Base-by-base conservation (phyloP, 371 early-diverging fungal species). In the Racocetra persica region DNA sequence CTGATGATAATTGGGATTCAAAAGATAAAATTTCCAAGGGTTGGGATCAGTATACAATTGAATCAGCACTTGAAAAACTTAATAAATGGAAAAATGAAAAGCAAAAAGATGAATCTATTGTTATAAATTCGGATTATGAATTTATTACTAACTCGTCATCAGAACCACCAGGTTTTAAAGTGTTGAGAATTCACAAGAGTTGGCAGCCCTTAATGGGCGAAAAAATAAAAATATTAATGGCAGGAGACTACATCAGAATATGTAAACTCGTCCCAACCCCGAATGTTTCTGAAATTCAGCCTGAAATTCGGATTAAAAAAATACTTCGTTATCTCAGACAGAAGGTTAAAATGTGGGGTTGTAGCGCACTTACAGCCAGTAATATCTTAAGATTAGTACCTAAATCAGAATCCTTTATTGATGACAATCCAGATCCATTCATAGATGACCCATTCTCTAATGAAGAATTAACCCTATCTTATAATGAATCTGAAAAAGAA, bases 341-440 rank as follows among this genome's bases (percentile, higher is more conserved):
- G 10, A 77, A 36, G 41, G 77, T 77, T 11, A 77, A 77, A 63
- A 77, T 77, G 77, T 77, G 77, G 77, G 77, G 77, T 13, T 18
- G 7, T 49, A 20, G 63, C 18, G 65, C 45, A 18, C 77, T 77
- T 77, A 62, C 11, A 20, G 55, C 60, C 41, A 41, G 62, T 24
- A 77, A 59, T 77, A 59, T 77, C 22, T 28, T n/a, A 63, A 36
- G 41, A 38, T 57, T 63, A 20, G 57, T 57, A 57, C 16, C 32
- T 32, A 32, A 32, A 4, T 32, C 32, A 32, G 32, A 32, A 32
- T 32, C 1, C 4, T 32, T 4, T 57, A 57, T 57, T 57, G 4
- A 57, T 57, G 4, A 57, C 22, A 57, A 57, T 20, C 22, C 57
- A 16, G 57, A 22, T 57, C 57, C 57, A 20, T 28, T 77, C 10